A percentile compares a stretch with the other conserved stretches of the same genome.
phyloP scores from a whole-genome alignment of 148 eudicot species.

The Cornus kousa region DNA sequence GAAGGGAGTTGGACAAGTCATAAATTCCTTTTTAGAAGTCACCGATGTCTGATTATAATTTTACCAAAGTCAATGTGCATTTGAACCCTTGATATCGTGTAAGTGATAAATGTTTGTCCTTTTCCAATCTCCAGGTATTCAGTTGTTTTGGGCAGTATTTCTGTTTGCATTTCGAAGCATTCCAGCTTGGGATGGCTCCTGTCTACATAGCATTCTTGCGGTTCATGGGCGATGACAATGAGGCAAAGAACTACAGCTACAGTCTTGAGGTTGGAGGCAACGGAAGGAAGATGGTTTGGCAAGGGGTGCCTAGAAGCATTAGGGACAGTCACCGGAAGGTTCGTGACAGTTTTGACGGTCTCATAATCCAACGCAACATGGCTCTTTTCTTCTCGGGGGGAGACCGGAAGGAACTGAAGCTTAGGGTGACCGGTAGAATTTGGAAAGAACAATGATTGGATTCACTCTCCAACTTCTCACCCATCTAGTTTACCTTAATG shows the following conservation, averaged over 20 bases:
- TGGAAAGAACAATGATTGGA: slow-evolving; percentile 40
- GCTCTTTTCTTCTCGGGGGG: slow-evolving; percentile 74
- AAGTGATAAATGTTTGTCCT: not conserved
- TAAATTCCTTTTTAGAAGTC: not conserved
- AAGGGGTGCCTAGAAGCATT: slow-evolving; percentile 53
- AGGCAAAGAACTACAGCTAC: slow-evolving; percentile 54
- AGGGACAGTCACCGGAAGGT: slow-evolving; percentile 58
- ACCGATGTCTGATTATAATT: not conserved
- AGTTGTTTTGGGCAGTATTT: slow-evolving; percentile 58
- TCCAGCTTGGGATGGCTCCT: slow-evolving; percentile 55
- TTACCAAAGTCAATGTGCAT: not conserved
- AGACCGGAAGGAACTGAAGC: slow-evolving; percentile 56
- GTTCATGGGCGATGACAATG: slow-evolving; percentile 60
- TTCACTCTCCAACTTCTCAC: not conserved
- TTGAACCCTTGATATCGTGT: not conserved
- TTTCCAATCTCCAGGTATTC: slow-evolving; percentile 33
- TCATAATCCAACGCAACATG: slow-evolving; percentile 57
- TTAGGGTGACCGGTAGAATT: slow-evolving; percentile 53
- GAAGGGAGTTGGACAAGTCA: not conserved
- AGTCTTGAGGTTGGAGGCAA: slow-evolving; percentile 58
- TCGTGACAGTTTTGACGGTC: slow-evolving; percentile 57
- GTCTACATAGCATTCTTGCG: slow-evolving; percentile 62
- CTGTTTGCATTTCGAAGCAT: slow-evolving; percentile 65
- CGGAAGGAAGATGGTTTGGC: slow-evolving; percentile 54
- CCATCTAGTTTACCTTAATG: no score